Conservation (phyloP, 805 yeast genomes). For the Ogataea philodendri region DNA sequence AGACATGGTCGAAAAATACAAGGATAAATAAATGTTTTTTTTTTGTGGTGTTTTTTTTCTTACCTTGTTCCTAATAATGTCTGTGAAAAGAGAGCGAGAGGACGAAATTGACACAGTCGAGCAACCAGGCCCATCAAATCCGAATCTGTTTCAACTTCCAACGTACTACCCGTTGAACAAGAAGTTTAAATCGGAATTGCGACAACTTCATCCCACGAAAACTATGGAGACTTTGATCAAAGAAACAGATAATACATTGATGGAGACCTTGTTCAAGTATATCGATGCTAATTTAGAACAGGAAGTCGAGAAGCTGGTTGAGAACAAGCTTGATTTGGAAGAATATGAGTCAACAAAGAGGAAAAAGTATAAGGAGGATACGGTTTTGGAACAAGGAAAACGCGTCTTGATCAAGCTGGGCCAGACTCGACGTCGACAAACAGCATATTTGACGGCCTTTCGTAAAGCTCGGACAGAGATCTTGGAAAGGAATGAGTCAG, state of each 20-base stretch:
- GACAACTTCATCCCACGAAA: slow-evolving; percentile 12
- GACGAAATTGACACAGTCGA: slow-evolving; percentile 1
- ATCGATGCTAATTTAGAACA: slow-evolving; percentile 19
- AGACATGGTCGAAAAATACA: slow-evolving; percentile 6
- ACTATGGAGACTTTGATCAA: slow-evolving; percentile 12
- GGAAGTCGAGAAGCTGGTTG: slow-evolving; percentile 19
- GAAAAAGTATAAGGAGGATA: slow-evolving; percentile 14
- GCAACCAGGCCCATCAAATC: not conserved
- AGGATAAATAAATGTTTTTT: not conserved
- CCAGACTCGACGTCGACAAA: slow-evolving; percentile 9
- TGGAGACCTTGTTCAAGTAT: slow-evolving; percentile 17
- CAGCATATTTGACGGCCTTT: slow-evolving; percentile 16
- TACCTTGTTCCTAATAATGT: not conserved
- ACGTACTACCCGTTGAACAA: slow-evolving; percentile 25
- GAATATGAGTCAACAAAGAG: slow-evolving; percentile 16
- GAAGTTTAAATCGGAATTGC: slow-evolving; percentile 14
- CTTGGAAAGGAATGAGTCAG: slow-evolving; percentile 25
- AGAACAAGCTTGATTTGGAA: slow-evolving; percentile 14
- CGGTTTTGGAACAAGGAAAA: slow-evolving; percentile 15
- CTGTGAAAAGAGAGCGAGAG: slow-evolving; percentile 7
- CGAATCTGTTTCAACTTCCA: slow-evolving; percentile 20
- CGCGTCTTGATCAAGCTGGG: slow-evolving; percentile 8
- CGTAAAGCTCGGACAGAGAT: slow-evolving; percentile 22
- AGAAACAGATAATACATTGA: slow-evolving; percentile 13
- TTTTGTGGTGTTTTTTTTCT: slow-evolving; percentile 1